Conservation (phyloP, 495 filamentous ascomycete species). For the Penicillium roqueforti region DNA sequence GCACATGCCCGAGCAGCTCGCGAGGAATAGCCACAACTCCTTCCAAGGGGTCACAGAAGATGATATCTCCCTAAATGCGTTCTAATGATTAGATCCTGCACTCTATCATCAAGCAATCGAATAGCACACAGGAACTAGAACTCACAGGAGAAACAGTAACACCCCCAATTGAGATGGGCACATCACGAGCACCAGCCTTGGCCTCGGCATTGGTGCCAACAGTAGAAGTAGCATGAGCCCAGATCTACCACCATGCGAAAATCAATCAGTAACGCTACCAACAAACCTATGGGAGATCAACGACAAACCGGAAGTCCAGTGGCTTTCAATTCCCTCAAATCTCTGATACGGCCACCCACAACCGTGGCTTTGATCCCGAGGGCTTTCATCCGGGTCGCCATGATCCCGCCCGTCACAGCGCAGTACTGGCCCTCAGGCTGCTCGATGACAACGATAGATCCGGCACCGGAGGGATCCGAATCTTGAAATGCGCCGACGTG, state of each 20-base stretch:
- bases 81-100: not conserved
- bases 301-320: slow-evolving; percentile 47
- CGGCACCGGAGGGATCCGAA: slow-evolving; percentile 31
- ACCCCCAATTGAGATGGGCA: slow-evolving; percentile 47
- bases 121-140: slow-evolving; percentile 2
- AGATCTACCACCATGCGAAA: slow-evolving; percentile 37
- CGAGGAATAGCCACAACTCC: slow-evolving; percentile 62
- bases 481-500: slow-evolving; percentile 29
- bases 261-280: not conserved
- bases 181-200: slow-evolving; percentile 51
- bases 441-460: slow-evolving; percentile 54
- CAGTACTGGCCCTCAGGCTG: slow-evolving; percentile 57
- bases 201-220: slow-evolving; percentile 59
- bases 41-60: slow-evolving; percentile 57
- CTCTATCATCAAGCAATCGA: not conserved
- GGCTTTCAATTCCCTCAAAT: slow-evolving; percentile 50
- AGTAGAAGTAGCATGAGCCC: slow-evolving; percentile 53
- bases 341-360: slow-evolving; percentile 59
- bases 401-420: slow-evolving; percentile 64
- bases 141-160: slow-evolving; percentile 47
- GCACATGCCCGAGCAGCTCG: slow-evolving; percentile 43
- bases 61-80: slow-evolving; percentile 52
- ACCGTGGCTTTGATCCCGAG: slow-evolving; percentile 53
- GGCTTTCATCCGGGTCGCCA: slow-evolving; percentile 58
- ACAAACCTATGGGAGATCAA: not conserved